These are phyloP conservation scores for Xerocomus minutiporus DNA, from an alignment of 1,284 basidiomycete species.

Conservation along the genomic window DNA sequence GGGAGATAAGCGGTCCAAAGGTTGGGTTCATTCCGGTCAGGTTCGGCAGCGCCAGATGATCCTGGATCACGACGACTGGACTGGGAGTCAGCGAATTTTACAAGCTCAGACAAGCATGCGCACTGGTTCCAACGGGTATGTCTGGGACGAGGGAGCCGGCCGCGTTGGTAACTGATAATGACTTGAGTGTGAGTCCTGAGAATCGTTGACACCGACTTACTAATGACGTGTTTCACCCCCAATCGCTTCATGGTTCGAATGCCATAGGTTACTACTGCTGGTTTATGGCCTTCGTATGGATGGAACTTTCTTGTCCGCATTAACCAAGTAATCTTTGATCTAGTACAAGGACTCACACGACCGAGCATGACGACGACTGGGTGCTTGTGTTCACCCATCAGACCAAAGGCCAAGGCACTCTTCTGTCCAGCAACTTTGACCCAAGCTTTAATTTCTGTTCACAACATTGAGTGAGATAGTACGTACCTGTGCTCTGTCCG, in stretches of 20 bases:
- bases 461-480: background rate
- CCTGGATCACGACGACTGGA: conserved; percentile 74
- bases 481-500: conserved; percentile 66
- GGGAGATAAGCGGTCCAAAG: conserved; percentile 60
- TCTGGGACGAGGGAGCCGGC: conserved; percentile 71
- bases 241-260: conserved; percentile 72
- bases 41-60: conserved; percentile 78
- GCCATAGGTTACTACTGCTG: conserved; percentile 69
- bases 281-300: conserved; percentile 73
- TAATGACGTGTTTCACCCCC: conserved; percentile 70
- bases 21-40: conserved; percentile 75
- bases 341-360: conserved; percentile 45
- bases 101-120: conserved; percentile 24
- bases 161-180: conserved; percentile 72
- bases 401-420: conserved; percentile 73
- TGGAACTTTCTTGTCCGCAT: conserved; percentile 52
- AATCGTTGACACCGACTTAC: conserved; percentile 39
- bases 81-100: conserved; percentile 11
- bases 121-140: conserved; percentile 77
- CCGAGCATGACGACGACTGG: conserved; percentile 85
- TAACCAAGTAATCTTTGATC: background rate
- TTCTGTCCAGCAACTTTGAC: conserved; percentile 66
- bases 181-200: conserved; percentile 1
- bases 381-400: conserved; percentile 55
- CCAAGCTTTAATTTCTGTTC: background rate